Evolutionary conservation across 768 basidiomycete species (phyloP).

Genomic region (Termitomyces sp.): DNA sequence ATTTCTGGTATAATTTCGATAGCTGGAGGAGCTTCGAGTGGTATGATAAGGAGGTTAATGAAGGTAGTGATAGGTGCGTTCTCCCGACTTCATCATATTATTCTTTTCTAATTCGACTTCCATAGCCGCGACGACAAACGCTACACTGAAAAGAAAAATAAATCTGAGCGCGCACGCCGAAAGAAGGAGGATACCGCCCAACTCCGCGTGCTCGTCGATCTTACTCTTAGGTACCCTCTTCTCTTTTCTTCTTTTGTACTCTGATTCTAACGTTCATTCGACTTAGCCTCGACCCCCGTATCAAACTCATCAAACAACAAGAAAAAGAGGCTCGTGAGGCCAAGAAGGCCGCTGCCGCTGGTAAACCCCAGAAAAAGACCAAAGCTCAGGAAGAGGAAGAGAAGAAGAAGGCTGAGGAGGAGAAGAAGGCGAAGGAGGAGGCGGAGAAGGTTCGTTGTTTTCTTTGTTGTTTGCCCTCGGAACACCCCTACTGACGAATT

Average conservation of each 20-base stretch:
- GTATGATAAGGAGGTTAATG: constrained; percentile 97
- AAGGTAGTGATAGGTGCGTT: constrained; percentile 88
- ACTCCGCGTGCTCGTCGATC: constrained; percentile 82
- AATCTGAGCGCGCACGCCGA: constrained; percentile 88
- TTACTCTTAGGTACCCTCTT: constrained; percentile 51
- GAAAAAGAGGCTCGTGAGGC: constrained; percentile 94
- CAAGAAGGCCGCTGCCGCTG: constrained; percentile 62
- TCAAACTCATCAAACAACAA: constrained; percentile 94
- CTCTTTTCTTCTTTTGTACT: neutral
- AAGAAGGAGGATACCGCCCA: constrained; percentile 98
- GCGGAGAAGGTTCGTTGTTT: constrained; percentile 66
- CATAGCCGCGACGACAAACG: constrained; percentile 96
- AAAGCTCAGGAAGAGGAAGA: constrained; percentile 75
- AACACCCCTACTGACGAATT: neutral
- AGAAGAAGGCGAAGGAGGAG: constrained; percentile 76
- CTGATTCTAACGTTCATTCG: neutral
- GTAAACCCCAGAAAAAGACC: constrained; percentile 58
- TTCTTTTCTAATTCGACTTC: neutral
- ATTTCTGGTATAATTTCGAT: constrained; percentile 99
- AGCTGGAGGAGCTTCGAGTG: constrained; percentile 98
- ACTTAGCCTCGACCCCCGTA: constrained; percentile 76
- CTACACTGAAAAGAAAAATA: constrained; percentile 99
- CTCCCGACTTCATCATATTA: neutral
- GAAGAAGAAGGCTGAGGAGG: constrained; percentile 67
- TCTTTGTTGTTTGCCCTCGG: neutral